A percentile compares a stretch with the other conserved stretches of the same genome.
phyloP scores from a whole-genome alignment of 352 stramenopile species.

The Globisporangium carolinianum region DNA sequence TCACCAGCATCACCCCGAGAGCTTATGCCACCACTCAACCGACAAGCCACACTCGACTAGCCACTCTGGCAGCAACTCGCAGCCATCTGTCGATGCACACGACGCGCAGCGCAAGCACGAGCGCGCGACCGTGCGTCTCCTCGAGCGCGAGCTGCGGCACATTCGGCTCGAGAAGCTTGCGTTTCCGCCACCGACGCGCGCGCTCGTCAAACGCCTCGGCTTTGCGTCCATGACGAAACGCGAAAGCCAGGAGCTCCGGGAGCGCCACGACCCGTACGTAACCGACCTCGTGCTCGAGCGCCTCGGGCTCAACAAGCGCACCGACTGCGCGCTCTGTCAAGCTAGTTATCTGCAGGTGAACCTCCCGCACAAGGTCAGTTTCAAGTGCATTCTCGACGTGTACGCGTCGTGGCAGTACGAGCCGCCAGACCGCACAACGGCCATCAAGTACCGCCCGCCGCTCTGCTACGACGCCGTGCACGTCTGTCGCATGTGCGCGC shows the following conservation, averaged over 20 bases:
- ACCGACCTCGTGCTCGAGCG: constrained; percentile 46
- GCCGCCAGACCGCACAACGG: constrained; percentile 31
- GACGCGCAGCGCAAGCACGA: constrained; percentile 41
- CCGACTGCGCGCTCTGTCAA: constrained; percentile 59
- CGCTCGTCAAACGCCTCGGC: constrained; percentile 16
- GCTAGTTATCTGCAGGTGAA: constrained; percentile 49
- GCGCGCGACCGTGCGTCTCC: constrained; percentile 25
- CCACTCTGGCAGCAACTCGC: constrained; percentile 11
- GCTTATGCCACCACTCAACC: constrained; percentile 5
- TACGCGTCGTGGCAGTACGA: constrained; percentile 50
- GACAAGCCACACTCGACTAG: constrained; percentile 12
- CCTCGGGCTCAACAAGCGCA: constrained; percentile 52
- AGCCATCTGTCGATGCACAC: constrained; percentile 14
- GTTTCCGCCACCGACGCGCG: constrained; percentile 10
- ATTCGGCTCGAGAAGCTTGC: constrained; percentile 36
- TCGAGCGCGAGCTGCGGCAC: constrained; percentile 46
- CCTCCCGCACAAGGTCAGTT: constrained; percentile 61
- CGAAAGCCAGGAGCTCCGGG: constrained; percentile 16
- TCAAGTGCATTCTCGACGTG: constrained; percentile 75
- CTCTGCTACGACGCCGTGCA: constrained; percentile 68
- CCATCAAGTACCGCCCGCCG: constrained; percentile 49
- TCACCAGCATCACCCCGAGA: constrained; percentile 9
- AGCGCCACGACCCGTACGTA: constrained; percentile 32
- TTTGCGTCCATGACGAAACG: constrained; percentile 17
- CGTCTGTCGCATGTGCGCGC: constrained; percentile 68